These are phyloP conservation scores for Heterobasidion irregulare DNA, from an alignment of 1,284 basidiomycete species.

Conservation along the genomic window DNA sequence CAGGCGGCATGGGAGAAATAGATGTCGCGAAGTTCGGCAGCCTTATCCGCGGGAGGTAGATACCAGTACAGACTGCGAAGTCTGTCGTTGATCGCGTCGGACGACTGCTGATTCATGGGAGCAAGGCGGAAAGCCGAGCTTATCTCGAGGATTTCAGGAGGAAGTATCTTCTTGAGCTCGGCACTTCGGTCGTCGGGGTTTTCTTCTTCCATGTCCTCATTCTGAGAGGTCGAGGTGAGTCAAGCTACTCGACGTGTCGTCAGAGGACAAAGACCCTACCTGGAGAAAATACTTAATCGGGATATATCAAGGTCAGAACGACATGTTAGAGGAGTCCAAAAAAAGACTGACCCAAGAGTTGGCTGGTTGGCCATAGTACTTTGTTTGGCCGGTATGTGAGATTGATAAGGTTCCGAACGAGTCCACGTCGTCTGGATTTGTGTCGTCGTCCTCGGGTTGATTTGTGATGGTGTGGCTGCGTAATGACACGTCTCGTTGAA, in stretches of 20 bases:
- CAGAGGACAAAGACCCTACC: slow-evolving; percentile 25
- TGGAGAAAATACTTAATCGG: slow-evolving; percentile 60
- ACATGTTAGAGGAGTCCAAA: not conserved
- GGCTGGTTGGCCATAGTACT: slow-evolving; percentile 67
- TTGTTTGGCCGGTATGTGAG: slow-evolving; percentile 56
- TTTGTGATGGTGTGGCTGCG: slow-evolving; percentile 7
- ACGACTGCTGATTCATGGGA: slow-evolving; percentile 30
- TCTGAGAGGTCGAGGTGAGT: slow-evolving; percentile 26
- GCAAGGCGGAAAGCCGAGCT: slow-evolving; percentile 62
- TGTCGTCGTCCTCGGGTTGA: slow-evolving; percentile 33
- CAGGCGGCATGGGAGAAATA: slow-evolving; percentile 68
- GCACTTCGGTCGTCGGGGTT: slow-evolving; percentile 37
- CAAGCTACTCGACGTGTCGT: slow-evolving; percentile 5
- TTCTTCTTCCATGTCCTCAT: slow-evolving; percentile 50
- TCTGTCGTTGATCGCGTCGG: slow-evolving; percentile 36
- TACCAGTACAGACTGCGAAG: slow-evolving; percentile 59
- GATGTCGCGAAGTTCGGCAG: slow-evolving; percentile 48
- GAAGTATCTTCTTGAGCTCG: slow-evolving; percentile 45
- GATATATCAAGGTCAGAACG: slow-evolving; percentile 2
- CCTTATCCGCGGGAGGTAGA: slow-evolving; percentile 51
- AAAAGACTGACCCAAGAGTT: slow-evolving; percentile 59
- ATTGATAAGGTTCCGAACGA: slow-evolving; percentile 72
- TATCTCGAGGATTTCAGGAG: slow-evolving; percentile 51
- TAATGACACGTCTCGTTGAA: slow-evolving; percentile 48
- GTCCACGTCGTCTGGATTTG: slow-evolving; percentile 60